Conservation (phyloP, 2,329 filamentous ascomycete genomes). For the Arthrinium puccinioides region DNA sequence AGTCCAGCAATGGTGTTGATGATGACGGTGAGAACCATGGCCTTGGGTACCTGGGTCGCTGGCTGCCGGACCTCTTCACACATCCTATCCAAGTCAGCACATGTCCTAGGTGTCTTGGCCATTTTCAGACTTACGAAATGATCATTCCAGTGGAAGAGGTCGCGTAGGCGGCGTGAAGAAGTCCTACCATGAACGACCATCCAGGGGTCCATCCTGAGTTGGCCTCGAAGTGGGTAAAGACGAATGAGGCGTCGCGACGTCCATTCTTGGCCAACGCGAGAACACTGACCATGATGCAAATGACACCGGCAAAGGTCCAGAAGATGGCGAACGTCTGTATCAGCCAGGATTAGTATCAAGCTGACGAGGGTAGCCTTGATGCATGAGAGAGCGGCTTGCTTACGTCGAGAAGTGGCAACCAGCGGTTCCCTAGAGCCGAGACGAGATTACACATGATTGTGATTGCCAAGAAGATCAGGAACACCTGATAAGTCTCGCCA, state of each 20-base stretch:
- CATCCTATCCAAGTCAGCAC: constrained; percentile 41
- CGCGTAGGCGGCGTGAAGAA: constrained; percentile 66
- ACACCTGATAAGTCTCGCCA: constrained; percentile 55
- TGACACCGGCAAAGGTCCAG: constrained; percentile 66
- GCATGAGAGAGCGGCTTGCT: constrained; percentile 17
- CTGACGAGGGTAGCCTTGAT: no score
- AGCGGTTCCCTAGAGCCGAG: constrained; percentile 60
- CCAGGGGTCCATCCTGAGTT: constrained; percentile 63
- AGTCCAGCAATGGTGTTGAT: constrained; percentile 62
- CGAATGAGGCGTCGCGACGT: constrained; percentile 53
- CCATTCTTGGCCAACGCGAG: constrained; percentile 64
- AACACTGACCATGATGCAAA: constrained; percentile 56
- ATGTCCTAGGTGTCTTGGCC: not conserved
- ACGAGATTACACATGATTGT: constrained; percentile 58
- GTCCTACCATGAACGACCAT: constrained; percentile 68
- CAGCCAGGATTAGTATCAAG: not conserved
- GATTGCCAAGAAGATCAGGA: constrained; percentile 64
- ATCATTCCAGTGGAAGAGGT: constrained; percentile 76
- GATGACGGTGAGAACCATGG: constrained; percentile 61
- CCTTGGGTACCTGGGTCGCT: constrained; percentile 61
- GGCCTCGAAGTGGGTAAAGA: constrained; percentile 62
- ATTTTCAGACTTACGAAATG: constrained; percentile 51
- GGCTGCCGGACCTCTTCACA: constrained; percentile 65
- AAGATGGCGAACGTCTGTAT: constrained; percentile 61
- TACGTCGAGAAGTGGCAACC: constrained; percentile 63